Base-by-base conservation (phyloP, 345 rosid species). In the Toxicodendron radicans region DNA sequence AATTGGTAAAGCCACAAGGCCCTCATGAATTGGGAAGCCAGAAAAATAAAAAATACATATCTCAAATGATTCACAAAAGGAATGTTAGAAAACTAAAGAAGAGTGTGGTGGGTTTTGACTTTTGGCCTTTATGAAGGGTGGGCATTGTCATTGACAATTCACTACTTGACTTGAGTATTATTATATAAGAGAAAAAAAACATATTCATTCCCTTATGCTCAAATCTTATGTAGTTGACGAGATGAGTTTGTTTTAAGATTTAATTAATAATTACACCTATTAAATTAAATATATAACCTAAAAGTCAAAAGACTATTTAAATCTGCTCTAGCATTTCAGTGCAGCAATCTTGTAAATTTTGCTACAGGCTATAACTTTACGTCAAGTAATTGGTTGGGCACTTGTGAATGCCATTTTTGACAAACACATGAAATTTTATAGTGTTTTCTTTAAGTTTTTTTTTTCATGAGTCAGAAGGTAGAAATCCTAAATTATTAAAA, bases 291-390 rank as follows among this genome's bases (percentile, higher is more conserved):
- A 38, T 38, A 38, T 38, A 38, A 38, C 43, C 43, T 7, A 38
- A 12, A 76, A 76, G 82, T 80, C 84, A 80, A 78, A 38, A 51
- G 14, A 20, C 3, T 56, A 49, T 73, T n/a, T n/a, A n/a, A n/a
- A n/a, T n/a, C n/a, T n/a, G n/a, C n/a, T n/a, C n/a, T n/a, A n/a
- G n/a, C n/a, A n/a, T n/a, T n/a, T n/a, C 73, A 16, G 1, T 58
- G 38, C 21, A 12, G 69, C 52, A 45, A 61, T 27, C 2, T 27
- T 27, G 49, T 4, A 46, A 58, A 72, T 16, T 54, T 60, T 71
- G 67, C 49, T 30, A 12, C 10, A 3, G 57, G 13, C 57, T 30
- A 49, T 61, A 32, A 12, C 21, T 41, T 61, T 2, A 35, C 20
- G 3, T 33, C 24, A 21, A 58, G 13, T 24, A 52, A n/a, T 30